These are phyloP conservation scores for Coemansia sp. DNA, from an alignment of 192 early-diverging fungal genomes.

Conservation along the genomic window DNA sequence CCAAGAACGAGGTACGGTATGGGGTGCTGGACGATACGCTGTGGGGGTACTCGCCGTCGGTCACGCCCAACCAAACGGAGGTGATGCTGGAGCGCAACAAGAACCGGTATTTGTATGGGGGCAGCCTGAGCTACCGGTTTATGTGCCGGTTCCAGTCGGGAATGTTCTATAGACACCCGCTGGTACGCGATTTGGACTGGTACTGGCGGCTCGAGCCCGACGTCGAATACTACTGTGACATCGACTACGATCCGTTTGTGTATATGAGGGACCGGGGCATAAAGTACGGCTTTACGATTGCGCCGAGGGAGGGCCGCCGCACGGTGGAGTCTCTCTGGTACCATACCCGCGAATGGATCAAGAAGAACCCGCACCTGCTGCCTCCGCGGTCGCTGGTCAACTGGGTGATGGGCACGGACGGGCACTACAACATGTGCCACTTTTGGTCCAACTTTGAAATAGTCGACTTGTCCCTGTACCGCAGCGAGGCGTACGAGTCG, in stretches of 20 bases:
- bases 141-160: constrained; percentile 74
- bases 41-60: constrained; percentile 49
- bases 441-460: constrained; percentile 84
- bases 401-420: constrained; percentile 58
- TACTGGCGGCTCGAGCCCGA: constrained; percentile 77
- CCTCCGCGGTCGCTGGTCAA: constrained; percentile 31
- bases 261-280: constrained; percentile 67
- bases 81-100: constrained; percentile 46
- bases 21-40: constrained; percentile 32
- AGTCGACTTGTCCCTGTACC: constrained; percentile 57
- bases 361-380: constrained; percentile 39
- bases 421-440: constrained; percentile 67
- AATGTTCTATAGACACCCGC: constrained; percentile 62
- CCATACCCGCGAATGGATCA: constrained; percentile 53
- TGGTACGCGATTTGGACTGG: constrained; percentile 60
- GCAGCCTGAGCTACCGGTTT: constrained; percentile 65
- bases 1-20: constrained; percentile 47
- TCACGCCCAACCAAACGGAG: constrained; percentile 38
- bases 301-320: constrained; percentile 56
- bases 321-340: constrained; percentile 69
- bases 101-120: constrained; percentile 62
- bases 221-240: constrained; percentile 69
- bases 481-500: constrained; percentile 53
- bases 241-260: constrained; percentile 70
- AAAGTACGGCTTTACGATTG: constrained; percentile 71